phyloP scores from a whole-genome alignment of 2,329 filamentous ascomycete genomes.

The Arthrobotrys conoides region DNA sequence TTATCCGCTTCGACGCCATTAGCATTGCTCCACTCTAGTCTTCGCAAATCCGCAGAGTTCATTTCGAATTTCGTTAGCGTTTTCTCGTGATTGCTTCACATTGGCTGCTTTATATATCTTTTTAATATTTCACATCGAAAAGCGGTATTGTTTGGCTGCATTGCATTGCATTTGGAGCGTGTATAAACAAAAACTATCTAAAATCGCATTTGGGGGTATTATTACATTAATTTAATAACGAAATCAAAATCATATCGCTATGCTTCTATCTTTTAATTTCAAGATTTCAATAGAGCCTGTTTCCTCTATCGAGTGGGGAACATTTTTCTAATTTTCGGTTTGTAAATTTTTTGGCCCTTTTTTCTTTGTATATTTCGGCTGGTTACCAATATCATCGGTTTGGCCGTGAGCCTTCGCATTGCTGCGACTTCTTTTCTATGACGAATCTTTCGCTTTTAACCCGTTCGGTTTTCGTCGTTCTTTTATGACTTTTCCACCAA shows the following conservation, averaged over 20 bases:
- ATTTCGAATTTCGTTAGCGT: neutral
- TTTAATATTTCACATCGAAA: neutral
- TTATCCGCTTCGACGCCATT: conserved; percentile 15
- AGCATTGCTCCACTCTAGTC: conserved; percentile 18
- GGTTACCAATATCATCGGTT: too few species aligned
- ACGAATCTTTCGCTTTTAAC: neutral
- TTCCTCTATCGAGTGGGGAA: neutral
- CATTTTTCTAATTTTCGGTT: neutral
- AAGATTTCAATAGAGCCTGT: neutral
- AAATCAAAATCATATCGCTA: neutral
- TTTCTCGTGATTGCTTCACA: neutral
- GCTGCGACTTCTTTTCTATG: too few species aligned
- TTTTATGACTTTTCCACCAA: conserved; percentile 25
- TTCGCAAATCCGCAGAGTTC: neutral
- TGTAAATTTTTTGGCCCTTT: neutral
- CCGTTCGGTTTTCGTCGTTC: neutral
- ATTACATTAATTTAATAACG: neutral
- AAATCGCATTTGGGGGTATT: neutral
- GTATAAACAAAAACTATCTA: neutral
- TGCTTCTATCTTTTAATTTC: neutral
- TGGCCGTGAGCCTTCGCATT: too few species aligned
- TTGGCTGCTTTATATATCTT: too few species aligned
- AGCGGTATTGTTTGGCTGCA: neutral
- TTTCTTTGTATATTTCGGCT: too few species aligned
- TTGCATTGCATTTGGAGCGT: neutral